These are phyloP conservation scores for Trichoderma koningiopsis DNA, from an alignment of 2,329 filamentous ascomycete genomes.

Conservation along the genomic window DNA sequence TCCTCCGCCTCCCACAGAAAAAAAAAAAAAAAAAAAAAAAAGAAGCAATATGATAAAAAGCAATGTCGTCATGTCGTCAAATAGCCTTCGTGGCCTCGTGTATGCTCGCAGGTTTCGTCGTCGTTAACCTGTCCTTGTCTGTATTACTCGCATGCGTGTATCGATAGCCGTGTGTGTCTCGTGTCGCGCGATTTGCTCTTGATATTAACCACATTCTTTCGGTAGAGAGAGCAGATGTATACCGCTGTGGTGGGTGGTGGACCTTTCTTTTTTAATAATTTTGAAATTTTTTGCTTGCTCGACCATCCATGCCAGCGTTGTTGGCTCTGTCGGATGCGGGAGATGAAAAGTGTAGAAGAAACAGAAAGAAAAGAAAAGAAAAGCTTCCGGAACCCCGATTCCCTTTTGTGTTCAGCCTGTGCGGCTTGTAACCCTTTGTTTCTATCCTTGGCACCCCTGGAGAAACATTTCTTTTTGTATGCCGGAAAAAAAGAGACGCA, in stretches of 20 bases:
- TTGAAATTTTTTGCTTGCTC: not conserved
- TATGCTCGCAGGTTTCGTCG: not conserved
- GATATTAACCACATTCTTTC: not conserved
- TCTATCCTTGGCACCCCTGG: not conserved
- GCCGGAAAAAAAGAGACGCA: not conserved
- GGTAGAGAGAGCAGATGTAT: not conserved
- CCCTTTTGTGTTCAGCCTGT: not conserved
- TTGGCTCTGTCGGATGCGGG: not conserved
- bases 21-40: not conserved
- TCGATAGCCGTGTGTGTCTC: not conserved
- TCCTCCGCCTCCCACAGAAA: not conserved
- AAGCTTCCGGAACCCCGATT: not conserved
- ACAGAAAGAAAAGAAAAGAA: not conserved
- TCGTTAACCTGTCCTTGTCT: not conserved
- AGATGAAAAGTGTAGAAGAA: not conserved
- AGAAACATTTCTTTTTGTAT: not conserved
- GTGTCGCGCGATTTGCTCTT: not conserved
- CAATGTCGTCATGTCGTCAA: not conserved
- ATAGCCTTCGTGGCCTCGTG: not conserved
- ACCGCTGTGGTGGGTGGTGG: not conserved
- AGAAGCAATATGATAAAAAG: not conserved
- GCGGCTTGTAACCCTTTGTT: not conserved
- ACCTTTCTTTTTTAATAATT: not conserved
- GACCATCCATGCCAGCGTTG: not conserved
- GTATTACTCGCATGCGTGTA: not conserved